These are phyloP conservation scores for Penicillium fimorum DNA, from an alignment of 495 filamentous ascomycete genomes.

Conservation along the genomic window DNA sequence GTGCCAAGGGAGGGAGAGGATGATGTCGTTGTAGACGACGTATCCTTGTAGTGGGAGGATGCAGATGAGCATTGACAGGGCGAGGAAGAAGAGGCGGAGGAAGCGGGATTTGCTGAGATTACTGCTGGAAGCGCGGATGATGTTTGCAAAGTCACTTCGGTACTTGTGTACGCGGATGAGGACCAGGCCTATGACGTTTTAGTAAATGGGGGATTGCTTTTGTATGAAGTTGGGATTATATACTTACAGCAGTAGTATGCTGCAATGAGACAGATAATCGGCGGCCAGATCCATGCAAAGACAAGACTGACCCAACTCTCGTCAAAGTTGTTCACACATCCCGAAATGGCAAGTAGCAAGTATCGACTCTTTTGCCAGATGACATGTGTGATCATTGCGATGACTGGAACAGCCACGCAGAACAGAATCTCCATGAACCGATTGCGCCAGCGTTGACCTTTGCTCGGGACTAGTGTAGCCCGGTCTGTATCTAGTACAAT, in stretches of 20 bases:
- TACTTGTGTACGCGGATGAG: constrained; percentile 67
- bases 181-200: constrained; percentile 51
- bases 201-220: constrained; percentile 9
- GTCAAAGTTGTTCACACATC: constrained; percentile 66
- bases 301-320: constrained; percentile 69
- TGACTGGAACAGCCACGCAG: constrained; percentile 65
- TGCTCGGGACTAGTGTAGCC: constrained; percentile 51
- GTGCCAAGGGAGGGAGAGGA: constrained; percentile 33
- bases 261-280: constrained; percentile 61
- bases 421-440: constrained; percentile 60
- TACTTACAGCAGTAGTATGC: constrained; percentile 71
- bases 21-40: constrained; percentile 57
- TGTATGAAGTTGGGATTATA: background rate
- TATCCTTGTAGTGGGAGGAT: constrained; percentile 64
- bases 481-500: constrained; percentile 64
- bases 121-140: constrained; percentile 56
- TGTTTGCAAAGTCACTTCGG: constrained; percentile 55
- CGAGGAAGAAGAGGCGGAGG: constrained; percentile 73
- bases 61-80: constrained; percentile 62
- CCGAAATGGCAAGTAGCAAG: constrained; percentile 67
- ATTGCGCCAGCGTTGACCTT: constrained; percentile 52
- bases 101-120: constrained; percentile 66
- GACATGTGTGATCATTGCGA: constrained; percentile 66
- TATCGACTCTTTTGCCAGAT: constrained; percentile 71
- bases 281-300: constrained; percentile 64